Evolutionary conservation across 345 rosid species (phyloP).

Genomic region (Acer yangbiense): DNA sequence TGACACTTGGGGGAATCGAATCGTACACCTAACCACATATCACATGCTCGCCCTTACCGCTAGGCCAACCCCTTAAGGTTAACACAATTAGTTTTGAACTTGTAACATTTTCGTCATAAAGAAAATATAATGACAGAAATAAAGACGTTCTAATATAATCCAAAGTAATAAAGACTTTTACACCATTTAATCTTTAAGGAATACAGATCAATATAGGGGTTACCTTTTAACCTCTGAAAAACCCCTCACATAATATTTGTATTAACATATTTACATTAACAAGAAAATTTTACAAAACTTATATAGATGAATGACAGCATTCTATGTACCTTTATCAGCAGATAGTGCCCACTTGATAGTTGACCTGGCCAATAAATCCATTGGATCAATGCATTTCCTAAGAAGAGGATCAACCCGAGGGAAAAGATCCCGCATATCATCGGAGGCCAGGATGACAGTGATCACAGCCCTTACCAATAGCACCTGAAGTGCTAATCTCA

Average conservation of each 20-base stretch:
- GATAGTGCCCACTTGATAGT: conserved; percentile 46
- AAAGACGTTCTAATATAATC: no score
- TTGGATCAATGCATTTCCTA: conserved; percentile 48
- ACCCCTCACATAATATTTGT: not conserved
- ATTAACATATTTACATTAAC: not conserved
- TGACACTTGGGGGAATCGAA: no score
- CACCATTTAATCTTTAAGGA: not conserved
- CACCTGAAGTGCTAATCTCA: conserved; percentile 55
- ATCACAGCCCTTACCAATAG: conserved; percentile 56
- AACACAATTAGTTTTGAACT: no score
- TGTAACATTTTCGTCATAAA: no score
- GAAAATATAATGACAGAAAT: no score
- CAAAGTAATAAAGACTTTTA: no score
- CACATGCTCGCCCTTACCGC: no score
- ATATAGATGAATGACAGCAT: no score
- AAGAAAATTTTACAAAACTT: not conserved
- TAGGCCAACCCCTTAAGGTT: no score
- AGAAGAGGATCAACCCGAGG: conserved; percentile 56
- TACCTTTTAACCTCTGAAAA: not conserved
- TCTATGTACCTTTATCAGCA: conserved; percentile 25
- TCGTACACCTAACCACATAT: no score
- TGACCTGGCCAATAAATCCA: conserved; percentile 47
- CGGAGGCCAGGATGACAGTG: conserved; percentile 42
- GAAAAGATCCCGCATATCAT: conserved; percentile 37
- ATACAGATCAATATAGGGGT: not conserved